A percentile compares a stretch with the other conserved stretches of the same genome.
These are phyloP conservation scores for Fragaria vesca DNA, from an alignment of 306 rosid species.

Conservation along the genomic window DNA sequence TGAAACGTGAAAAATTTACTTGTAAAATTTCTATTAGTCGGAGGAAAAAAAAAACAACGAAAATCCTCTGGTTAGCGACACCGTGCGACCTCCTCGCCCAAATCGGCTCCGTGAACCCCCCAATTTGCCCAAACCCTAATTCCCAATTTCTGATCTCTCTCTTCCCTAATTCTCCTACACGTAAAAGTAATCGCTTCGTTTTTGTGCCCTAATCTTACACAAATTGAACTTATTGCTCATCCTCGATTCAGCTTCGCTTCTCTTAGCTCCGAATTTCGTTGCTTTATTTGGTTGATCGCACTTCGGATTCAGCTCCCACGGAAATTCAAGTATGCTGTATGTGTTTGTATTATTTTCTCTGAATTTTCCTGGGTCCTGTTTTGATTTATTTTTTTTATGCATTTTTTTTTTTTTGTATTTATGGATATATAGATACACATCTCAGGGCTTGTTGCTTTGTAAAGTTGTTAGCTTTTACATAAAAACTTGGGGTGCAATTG, in stretches of 20 bases:
- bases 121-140: conserved; percentile 54
- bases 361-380: not conserved
- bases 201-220: conserved; percentile 11
- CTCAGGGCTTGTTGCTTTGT: not conserved
- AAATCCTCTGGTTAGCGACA: conserved; percentile 50
- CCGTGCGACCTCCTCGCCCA: conserved; percentile 60
- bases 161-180: not conserved
- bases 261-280: conserved; percentile 8
- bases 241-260: conserved; percentile 11
- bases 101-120: conserved; percentile 48
- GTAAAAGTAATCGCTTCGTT: not conserved
- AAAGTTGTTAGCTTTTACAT: not conserved
- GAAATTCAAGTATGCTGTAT: conserved; percentile 31
- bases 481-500: not conserved
- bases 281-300: conserved; percentile 40
- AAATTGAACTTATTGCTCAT: conserved; percentile 19
- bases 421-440: not conserved
- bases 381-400: not conserved
- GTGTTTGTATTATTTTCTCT: conserved; percentile 18
- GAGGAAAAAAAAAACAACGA: not conserved
- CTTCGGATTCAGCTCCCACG: conserved; percentile 33
- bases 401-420: not conserved
- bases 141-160: conserved; percentile 32
- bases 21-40: not conserved
- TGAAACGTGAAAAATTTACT: not conserved